phyloP scores from a whole-genome alignment of 164 flowering plant species.

The Aristolochia californica region DNA sequence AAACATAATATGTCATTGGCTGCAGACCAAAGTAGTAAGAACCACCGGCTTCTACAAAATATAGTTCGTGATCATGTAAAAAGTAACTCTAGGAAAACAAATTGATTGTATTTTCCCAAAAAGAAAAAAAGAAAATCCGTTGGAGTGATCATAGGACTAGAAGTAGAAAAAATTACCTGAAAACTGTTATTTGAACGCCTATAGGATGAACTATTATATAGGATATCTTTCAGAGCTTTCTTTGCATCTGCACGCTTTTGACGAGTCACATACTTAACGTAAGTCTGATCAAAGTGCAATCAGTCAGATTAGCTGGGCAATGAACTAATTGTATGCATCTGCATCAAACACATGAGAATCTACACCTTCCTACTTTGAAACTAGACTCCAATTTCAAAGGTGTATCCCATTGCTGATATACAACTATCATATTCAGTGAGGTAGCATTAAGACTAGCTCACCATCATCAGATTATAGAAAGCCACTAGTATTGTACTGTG shows the following conservation, averaged over 20 bases:
- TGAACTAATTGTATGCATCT: background rate
- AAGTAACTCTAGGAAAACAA: too few relatives aligned
- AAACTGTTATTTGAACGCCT: constrained; percentile 13
- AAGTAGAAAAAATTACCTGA: constrained; percentile 20
- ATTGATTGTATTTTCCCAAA: too few relatives aligned
- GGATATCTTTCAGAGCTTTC: constrained; percentile 56
- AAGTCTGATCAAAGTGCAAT: constrained; percentile 25
- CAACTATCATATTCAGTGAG: too few relatives aligned
- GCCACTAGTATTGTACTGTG: too few relatives aligned
- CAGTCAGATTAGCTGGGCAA: background rate
- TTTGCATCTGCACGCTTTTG: constrained; percentile 73
- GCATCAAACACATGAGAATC: background rate
- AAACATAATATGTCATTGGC: background rate
- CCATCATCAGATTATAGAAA: too few relatives aligned
- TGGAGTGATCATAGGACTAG: background rate
- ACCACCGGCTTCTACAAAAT: too few relatives aligned
- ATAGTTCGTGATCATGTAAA: too few relatives aligned
- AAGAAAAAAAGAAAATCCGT: too few relatives aligned
- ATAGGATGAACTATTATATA: constrained; percentile 28
- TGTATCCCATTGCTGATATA: too few relatives aligned
- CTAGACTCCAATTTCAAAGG: too few relatives aligned
- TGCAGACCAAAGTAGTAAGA: too few relatives aligned
- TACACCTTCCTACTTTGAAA: background rate
- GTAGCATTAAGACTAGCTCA: background rate
- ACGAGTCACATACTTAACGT: constrained; percentile 38